Percentiles rank a stretch among this genome's conserved stretches.
Conservation (phyloP, 2,329 filamentous ascomycete species). For the Penicillium griseofulvum region DNA sequence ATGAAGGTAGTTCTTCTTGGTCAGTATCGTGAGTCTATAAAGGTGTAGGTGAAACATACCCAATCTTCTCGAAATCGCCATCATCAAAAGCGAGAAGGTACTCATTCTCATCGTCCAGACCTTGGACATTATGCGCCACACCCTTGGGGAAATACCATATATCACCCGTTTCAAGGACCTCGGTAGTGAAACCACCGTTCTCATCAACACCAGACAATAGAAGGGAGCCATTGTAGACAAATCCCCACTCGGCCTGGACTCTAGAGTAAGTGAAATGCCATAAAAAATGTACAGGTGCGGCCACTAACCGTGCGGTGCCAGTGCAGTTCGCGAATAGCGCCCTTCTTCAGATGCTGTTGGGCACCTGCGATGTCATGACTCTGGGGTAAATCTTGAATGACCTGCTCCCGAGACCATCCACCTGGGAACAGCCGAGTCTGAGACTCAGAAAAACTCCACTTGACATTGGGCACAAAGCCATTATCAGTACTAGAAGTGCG, state of each 20-base stretch:
- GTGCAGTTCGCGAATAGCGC: constrained; percentile 64
- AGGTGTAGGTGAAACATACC: constrained; percentile 39
- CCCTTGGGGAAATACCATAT: constrained; percentile 70
- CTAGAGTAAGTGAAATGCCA: background rate
- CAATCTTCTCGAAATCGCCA: constrained; percentile 62
- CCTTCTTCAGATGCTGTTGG: constrained; percentile 66
- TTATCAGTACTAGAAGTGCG: constrained; percentile 61
- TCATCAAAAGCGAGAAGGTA: constrained; percentile 67
- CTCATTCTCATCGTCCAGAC: constrained; percentile 64
- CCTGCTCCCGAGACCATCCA: constrained; percentile 66
- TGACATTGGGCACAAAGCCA: constrained; percentile 64
- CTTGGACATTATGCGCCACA: constrained; percentile 60
- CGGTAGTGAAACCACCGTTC: constrained; percentile 53
- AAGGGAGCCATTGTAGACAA: constrained; percentile 59
- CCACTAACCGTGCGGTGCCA: constrained; percentile 63
- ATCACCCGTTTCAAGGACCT: constrained; percentile 60
- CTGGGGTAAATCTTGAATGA: constrained; percentile 63
- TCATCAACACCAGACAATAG: constrained; percentile 62
- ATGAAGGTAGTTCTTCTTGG: constrained; percentile 63
- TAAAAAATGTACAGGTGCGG: background rate
- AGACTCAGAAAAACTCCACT: constrained; percentile 68
- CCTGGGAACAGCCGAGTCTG: constrained; percentile 61
- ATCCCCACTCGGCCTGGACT: constrained; percentile 63
- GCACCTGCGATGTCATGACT: constrained; percentile 66
- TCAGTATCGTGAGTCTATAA: background rate